Base-by-base conservation (phyloP, 2,329 filamentous ascomycete genomes). In the Hypoxylon sp. region DNA sequence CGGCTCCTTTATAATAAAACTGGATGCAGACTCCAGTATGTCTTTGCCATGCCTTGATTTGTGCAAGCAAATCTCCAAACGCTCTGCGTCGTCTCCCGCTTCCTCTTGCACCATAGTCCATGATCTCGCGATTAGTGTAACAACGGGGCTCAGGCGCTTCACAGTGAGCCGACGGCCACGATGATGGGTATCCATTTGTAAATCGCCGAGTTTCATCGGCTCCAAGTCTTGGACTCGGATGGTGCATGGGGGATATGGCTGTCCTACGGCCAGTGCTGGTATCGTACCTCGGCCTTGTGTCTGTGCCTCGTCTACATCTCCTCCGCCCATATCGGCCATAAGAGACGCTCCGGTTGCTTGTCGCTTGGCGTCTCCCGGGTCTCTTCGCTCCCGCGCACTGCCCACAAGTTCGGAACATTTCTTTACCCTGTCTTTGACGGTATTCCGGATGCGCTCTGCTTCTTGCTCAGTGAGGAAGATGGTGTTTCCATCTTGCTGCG, bases 1-100 rank as follows among this genome's bases (percentile, higher is more conserved):
- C 0, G 78, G 78, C 53, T 81, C 78, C 44, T 79, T 81, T 9
- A 81, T 60, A 3, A 76, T 23, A 4, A 79, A 63, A 0, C 67
- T 57, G 1, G 66, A 55, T 57, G 61, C 29, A 47, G 63, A 35
- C 68, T 73, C 70, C 4, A 75, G 47, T 1, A 69, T 32, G 5
- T 75, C 71, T 16, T 62, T 31, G 0, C 68, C 67, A 23, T 38
- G 63, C 41, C 16, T 71, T 41, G 54, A 67, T 53, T 68, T 72
- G 29, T 74, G 72, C 13, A 75, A 40, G 20, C 62, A 69, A 0
- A 67, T 11, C 16, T 71, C 69, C 7, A 71, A 11, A 6, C 66
- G 55, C 27, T 66, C 68, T 1, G 53, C 58, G 2, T 70, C 64
- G 2, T 63, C 60, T n/a, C n/a, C n/a, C 3, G 58, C 45, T 4